phyloP scores from a whole-genome alignment of 2,329 filamentous ascomycete genomes.

The Epichloe bromicola region DNA sequence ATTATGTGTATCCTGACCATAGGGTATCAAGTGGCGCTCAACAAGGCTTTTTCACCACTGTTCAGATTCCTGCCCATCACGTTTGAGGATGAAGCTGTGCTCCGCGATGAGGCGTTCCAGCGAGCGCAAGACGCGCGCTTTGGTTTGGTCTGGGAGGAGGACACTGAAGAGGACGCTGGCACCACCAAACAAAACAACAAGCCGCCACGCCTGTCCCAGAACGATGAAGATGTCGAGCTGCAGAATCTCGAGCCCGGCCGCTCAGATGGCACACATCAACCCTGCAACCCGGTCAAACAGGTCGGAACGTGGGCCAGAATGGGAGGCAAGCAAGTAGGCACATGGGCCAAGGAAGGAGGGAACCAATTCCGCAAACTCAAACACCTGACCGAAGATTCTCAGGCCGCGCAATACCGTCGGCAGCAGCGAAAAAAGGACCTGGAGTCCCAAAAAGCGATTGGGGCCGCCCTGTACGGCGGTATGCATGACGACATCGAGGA shows the following conservation, averaged over 20 bases:
- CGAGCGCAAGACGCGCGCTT: conserved; percentile 61
- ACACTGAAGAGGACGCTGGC: conserved; percentile 28
- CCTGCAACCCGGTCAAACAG: conserved; percentile 33
- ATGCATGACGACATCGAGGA: conserved; percentile 92
- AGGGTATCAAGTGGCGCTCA: conserved; percentile 69
- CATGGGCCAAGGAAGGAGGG: conserved; percentile 30
- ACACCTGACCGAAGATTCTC: conserved; percentile 16
- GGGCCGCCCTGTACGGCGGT: conserved; percentile 71
- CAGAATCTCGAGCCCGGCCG: conserved; percentile 20
- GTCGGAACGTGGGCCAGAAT: conserved; percentile 33
- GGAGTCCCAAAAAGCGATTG: conserved; percentile 60
- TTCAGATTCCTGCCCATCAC: conserved; percentile 87
- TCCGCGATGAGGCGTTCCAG: conserved; percentile 83
- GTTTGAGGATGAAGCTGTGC: conserved; percentile 84
- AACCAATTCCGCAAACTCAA: conserved; percentile 35
- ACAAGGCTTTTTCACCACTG: conserved; percentile 71
- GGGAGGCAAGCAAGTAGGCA: conserved; percentile 17
- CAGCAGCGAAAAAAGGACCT: conserved; percentile 45
- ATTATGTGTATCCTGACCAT: conserved; percentile 56
- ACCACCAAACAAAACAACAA: conserved; percentile 14
- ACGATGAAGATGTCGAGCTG: conserved; percentile 26
- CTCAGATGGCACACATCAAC: conserved; percentile 9
- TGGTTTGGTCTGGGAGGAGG: conserved; percentile 40
- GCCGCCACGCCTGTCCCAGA: conserved; percentile 16
- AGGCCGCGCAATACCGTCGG: conserved; percentile 34